Conservation (phyloP, 1,284 basidiomycete genomes). For the Termitomyces sp. region DNA sequence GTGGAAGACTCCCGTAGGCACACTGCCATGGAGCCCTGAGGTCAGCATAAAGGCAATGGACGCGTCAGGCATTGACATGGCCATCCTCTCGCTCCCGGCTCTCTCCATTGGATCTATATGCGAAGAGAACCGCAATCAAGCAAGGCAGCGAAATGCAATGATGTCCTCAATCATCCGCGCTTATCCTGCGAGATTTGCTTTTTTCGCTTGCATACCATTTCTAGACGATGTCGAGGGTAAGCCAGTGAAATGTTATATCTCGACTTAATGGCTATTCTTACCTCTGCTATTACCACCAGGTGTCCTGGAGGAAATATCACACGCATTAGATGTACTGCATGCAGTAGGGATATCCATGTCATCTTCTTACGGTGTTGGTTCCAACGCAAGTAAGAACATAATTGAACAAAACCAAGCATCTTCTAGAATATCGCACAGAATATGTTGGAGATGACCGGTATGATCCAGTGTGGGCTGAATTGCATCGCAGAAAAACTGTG, state of each 20-base stretch:
- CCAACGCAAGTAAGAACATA: conserved; percentile 34
- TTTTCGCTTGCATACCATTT: conserved; percentile 60
- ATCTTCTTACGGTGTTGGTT: conserved; percentile 55
- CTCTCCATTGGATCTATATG: conserved; percentile 39
- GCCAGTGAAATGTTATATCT: neutral
- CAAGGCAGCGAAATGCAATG: conserved; percentile 43
- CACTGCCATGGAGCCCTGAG: conserved; percentile 60
- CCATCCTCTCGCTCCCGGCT: conserved; percentile 63
- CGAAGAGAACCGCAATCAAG: conserved; percentile 34
- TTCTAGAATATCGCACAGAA: conserved; percentile 29
- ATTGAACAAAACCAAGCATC: neutral
- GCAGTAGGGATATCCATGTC: conserved; percentile 60
- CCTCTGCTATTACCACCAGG: conserved; percentile 30
- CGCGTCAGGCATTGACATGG: conserved; percentile 44
- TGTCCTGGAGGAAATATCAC: conserved; percentile 49
- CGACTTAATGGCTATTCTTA: neutral
- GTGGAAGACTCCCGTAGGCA: conserved; percentile 55
- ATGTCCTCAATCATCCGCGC: conserved; percentile 41
- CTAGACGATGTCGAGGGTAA: conserved; percentile 55
- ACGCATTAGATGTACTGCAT: conserved; percentile 50
- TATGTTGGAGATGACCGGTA: conserved; percentile 62
- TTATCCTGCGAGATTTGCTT: conserved; percentile 55
- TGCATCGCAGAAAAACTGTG: conserved; percentile 48
- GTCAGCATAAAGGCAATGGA: conserved; percentile 58
- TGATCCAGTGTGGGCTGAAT: conserved; percentile 61